Evolutionary conservation across 257 asterid genomes (phyloP), one percentile per base, ranked within the genome.

Genomic region (Solanum pennellii): DNA sequence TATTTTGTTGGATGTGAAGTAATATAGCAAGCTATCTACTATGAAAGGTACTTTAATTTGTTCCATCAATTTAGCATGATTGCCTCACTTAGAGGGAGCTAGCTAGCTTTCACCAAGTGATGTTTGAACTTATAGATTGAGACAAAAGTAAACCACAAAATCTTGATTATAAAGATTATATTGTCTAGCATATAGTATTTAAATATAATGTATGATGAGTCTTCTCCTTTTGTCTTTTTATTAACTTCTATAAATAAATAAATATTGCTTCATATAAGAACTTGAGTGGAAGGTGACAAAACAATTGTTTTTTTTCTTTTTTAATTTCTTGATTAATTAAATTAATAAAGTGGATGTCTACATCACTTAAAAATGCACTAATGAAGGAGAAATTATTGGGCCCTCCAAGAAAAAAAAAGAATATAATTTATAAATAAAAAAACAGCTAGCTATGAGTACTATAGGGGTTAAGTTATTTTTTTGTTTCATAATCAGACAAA

Each of bases 61-160:
- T 80, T 80, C 85, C 85, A 86, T 86, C 75, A 89, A 72, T 72
- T 86, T 71, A 29, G 37, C 68, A 89, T 85, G 80, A 87, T 82
- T 85, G 90, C 90, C 90, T 82, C 86, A 80, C 85, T 69, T 18
- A 37, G 76, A 86, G 88, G 90, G 90, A 88, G 89, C 91, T 90
- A 85, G 89, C 88, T 83, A 84, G 90, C 88, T 87, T 87, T 85
- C 88, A 87, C 87, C 83, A n/a, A 59, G 27, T 44, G 83, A 20
- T 83, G 69, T 31, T 69, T 86, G 33, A 72, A 41, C 65, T 69
- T 68, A 23, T 35, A 73, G 87, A 85, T 65, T 60, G 68, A 83
- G 89, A 86, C 89, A 90, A 69, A 84, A 76, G 86, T 86, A 79
- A 77, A 85, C 75, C 65, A 62, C 65, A 59, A 37, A 12, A 71